A percentile compares a stretch with the other conserved stretches of the same genome.
phyloP scores from a whole-genome alignment of 805 yeast genomes.

The Cyberlindnera misumaiensis region DNA sequence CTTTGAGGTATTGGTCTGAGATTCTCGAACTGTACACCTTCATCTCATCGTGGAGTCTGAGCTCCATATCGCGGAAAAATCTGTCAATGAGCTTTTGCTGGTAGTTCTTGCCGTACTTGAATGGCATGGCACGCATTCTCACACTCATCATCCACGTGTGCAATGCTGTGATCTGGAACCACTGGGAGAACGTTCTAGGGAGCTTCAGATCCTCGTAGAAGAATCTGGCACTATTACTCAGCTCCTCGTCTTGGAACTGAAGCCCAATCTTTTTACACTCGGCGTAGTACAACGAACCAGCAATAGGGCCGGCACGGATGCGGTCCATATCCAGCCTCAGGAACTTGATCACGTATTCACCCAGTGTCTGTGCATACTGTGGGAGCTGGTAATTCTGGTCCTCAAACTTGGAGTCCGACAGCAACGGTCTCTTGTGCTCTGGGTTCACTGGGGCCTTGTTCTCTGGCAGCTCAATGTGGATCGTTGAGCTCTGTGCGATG shows the following conservation, averaged over 20 bases:
- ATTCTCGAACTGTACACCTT: conserved; percentile 75
- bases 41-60: conserved; percentile 78
- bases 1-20: conserved; percentile 81
- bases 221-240: conserved; percentile 68
- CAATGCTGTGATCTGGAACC: conserved; percentile 87
- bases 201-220: conserved; percentile 79
- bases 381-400: conserved; percentile 34
- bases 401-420: conserved; percentile 34
- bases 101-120: conserved; percentile 78
- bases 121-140: conserved; percentile 95
- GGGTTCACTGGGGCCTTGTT: conserved; percentile 29
- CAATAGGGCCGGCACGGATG: conserved; percentile 88
- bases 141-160: conserved; percentile 93
- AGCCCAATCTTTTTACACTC: conserved; percentile 83
- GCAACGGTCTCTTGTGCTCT: conserved; percentile 26
- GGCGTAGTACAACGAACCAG: conserved; percentile 82
- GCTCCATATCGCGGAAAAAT: conserved; percentile 83
- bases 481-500: conserved; percentile 21
- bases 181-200: conserved; percentile 87
- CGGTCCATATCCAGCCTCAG: conserved; percentile 86
- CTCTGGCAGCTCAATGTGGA: conserved; percentile 18
- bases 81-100: conserved; percentile 90
- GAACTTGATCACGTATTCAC: conserved; percentile 52
- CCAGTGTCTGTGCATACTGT: conserved; percentile 47
- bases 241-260: conserved; percentile 65